Percentiles rank a stretch among this genome's conserved stretches.
phyloP scores from a whole-genome alignment of 345 rosid species.

The Jatropha curcas region DNA sequence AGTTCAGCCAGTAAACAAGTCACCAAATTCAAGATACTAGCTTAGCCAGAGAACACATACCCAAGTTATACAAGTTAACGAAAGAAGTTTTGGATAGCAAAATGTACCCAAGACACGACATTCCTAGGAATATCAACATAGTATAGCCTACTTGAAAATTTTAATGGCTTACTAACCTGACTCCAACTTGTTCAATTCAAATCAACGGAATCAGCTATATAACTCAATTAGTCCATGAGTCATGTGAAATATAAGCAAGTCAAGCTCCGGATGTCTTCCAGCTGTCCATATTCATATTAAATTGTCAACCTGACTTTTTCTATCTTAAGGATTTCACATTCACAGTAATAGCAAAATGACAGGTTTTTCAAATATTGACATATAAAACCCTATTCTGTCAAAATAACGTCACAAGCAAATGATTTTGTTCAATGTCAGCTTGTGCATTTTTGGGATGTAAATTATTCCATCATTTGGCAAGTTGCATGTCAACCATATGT shows the following conservation, averaged over 20 bases:
- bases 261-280: conserved; percentile 36
- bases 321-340: background rate
- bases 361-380: background rate
- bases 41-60: background rate
- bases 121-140: background rate
- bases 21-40: background rate
- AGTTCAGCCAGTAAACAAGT: background rate
- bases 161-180: conserved; percentile 34
- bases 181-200: conserved; percentile 38
- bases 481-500: conserved; percentile 8
- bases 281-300: conserved; percentile 27
- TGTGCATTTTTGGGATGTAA: background rate
- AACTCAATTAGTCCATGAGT: conserved; percentile 32
- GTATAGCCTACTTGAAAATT: conserved; percentile 23
- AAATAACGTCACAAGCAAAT: background rate
- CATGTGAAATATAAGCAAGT: conserved; percentile 27
- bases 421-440: background rate
- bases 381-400: background rate
- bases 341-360: background rate
- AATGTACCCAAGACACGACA: background rate
- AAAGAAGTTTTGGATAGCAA: background rate
- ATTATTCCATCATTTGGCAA: conserved; percentile 13
- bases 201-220: conserved; percentile 37
- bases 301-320: conserved; percentile 23
- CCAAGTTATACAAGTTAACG: background rate